Conservation (phyloP, 768 basidiomycete genomes). For the Pisolithus orientalis region DNA sequence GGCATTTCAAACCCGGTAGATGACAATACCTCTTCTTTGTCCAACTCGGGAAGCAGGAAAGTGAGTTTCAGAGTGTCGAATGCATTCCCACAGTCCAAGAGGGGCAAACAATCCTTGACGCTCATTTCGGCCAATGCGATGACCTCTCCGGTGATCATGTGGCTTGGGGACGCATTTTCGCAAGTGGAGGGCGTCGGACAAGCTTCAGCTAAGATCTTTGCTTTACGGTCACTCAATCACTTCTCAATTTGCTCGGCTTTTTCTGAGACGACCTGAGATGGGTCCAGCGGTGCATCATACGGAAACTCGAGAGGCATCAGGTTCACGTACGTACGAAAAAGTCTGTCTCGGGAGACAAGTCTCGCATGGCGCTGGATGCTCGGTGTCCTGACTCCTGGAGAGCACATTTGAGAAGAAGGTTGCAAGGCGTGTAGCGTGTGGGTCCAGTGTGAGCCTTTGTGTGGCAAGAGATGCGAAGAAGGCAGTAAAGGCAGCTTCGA, state of each 20-base stretch:
- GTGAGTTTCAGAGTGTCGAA: slow-evolving; percentile 54
- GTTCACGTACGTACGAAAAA: slow-evolving; percentile 71
- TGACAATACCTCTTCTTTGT: slow-evolving; percentile 21
- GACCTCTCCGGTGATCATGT: slow-evolving; percentile 48
- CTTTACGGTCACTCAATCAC: slow-evolving; percentile 68
- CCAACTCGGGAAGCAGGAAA: slow-evolving; percentile 28
- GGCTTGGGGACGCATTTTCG: slow-evolving; percentile 44
- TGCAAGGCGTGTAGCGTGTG: slow-evolving; percentile 42
- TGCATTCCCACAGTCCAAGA: slow-evolving; percentile 83
- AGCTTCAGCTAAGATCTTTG: slow-evolving; percentile 28
- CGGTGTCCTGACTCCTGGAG: slow-evolving; percentile 57
- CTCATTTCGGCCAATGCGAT: slow-evolving; percentile 70
- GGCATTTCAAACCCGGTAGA: slow-evolving; percentile 31
- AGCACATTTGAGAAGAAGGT: slow-evolving; percentile 48
- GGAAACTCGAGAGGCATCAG: slow-evolving; percentile 84
- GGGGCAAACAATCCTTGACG: slow-evolving; percentile 72
- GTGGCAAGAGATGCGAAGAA: slow-evolving; percentile 32
- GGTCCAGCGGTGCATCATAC: slow-evolving; percentile 50
- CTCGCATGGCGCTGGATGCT: slow-evolving; percentile 67
- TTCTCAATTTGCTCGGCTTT: slow-evolving; percentile 63
- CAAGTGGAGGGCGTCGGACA: slow-evolving; percentile 22
- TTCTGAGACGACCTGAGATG: slow-evolving; percentile 40
- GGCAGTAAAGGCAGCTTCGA: slow-evolving; percentile 45
- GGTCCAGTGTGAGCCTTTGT: slow-evolving; percentile 59
- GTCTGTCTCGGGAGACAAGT: slow-evolving; percentile 46